These are phyloP conservation scores for Collybia sp. DNA, from an alignment of 768 basidiomycete genomes.

Conservation along the genomic window DNA sequence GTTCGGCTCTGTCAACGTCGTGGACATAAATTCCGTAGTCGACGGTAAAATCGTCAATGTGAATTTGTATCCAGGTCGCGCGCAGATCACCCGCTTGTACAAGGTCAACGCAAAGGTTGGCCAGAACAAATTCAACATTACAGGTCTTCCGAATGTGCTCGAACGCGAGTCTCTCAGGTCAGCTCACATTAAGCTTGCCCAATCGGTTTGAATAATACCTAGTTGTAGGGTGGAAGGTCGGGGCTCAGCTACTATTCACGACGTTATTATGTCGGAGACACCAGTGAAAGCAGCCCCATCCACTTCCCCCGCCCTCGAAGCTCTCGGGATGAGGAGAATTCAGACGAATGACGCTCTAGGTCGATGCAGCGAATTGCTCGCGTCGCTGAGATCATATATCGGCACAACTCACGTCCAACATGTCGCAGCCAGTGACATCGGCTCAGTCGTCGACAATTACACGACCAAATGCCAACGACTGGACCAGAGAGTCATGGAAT, in stretches of 20 bases:
- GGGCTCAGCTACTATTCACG: constrained; percentile 16
- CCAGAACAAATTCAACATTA: neutral
- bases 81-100: constrained; percentile 32
- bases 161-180: neutral
- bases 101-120: constrained; percentile 13
- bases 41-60: constrained; percentile 29
- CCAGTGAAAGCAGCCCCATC: constrained; percentile 3
- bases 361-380: constrained; percentile 12
- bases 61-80: constrained; percentile 28
- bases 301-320: neutral
- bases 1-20: constrained; percentile 6
- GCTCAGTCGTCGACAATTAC: constrained; percentile 9
- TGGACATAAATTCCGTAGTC: constrained; percentile 19
- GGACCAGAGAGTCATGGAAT: constrained; percentile 7
- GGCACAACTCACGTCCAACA: constrained; percentile 10
- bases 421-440: constrained; percentile 12
- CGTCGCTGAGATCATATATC: constrained; percentile 12
- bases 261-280: constrained; percentile 9
- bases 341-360: constrained; percentile 7
- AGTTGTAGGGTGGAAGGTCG: constrained; percentile 15
- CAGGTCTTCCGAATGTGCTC: neutral
- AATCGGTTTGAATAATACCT: neutral
- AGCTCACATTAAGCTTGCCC: neutral
- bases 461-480: constrained; percentile 10
- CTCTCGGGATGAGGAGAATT: constrained; percentile 1